Evolutionary conservation across 176 grass and related monocot genomes (phyloP), one percentile per base, ranked within the genome.

Genomic region (Themeda triandra): DNA sequence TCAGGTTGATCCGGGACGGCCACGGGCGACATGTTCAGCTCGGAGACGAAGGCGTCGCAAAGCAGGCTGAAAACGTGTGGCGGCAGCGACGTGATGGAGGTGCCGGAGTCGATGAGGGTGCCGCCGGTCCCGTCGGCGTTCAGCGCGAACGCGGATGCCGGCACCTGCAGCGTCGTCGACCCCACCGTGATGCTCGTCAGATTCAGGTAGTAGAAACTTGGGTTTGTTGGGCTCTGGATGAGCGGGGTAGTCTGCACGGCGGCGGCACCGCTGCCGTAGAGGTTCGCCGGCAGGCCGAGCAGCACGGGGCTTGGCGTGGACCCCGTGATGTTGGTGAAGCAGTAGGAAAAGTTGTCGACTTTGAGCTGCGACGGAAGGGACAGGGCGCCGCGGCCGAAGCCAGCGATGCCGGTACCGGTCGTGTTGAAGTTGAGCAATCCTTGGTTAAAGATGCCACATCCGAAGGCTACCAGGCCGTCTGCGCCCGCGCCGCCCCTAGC

Each of bases 291-390:
- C 17, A 86, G 23, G 13, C 88, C 82, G 25, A 93, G 72, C 11
- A 90, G 37, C 18, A 93, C 81, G 10, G 58, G 19, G 73, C 88
- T 90, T 28, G 33, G 80, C 18, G 82, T 48, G 0, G 84, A 82
- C 1, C 78, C 77, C 2, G 69, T 66, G 8, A 88, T 39, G 18
- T 68, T 13, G 49, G 81, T 88, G 77, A 90, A 88, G 19, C 90
- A 92, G 75, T 92, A 77, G 12, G 87, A 89, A 68, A 92, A 92
- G 54, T 85, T 89, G 28, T 35, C 40, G 0, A 76, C 58, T 31
- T 81, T 83, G 18, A 89, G 87, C 80, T 92, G 91, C 69, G 87
- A 82, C 46, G 85, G 78, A 28, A 89, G 62, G 1, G 87, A 92
- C 31, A 92, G 11, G 1, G 10, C 1, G 13, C 80, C 84, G 51